phyloP scores from a whole-genome alignment of 2,329 filamentous ascomycete species.

The Fusarium circinatum region DNA sequence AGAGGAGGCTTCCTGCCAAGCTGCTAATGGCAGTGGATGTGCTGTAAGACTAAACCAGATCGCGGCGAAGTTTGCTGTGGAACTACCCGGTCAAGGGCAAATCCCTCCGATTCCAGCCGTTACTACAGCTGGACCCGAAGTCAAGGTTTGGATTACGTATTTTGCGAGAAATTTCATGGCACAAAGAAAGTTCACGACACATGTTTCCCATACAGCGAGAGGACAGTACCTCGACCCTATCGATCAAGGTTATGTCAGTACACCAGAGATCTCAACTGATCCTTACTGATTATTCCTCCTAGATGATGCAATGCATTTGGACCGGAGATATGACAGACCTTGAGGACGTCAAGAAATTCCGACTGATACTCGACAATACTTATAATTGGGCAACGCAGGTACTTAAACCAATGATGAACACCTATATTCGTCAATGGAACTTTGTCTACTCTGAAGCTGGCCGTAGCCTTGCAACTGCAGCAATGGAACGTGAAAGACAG shows the following conservation, averaged over 20 bases:
- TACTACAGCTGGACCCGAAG: constrained; percentile 23
- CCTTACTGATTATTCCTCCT: neutral
- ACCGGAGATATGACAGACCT: neutral
- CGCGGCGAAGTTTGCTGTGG: neutral
- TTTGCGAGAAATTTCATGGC: neutral
- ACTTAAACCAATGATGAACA: neutral
- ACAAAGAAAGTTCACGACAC: neutral
- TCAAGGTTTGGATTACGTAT: constrained; percentile 36
- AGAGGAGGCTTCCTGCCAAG: constrained; percentile 16
- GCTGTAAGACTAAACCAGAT: constrained; percentile 22
- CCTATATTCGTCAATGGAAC: neutral
- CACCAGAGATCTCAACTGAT: too few species aligned
- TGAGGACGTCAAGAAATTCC: neutral
- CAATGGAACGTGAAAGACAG: neutral
- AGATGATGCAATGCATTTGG: neutral
- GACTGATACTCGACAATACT: neutral
- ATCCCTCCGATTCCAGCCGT: constrained; percentile 23
- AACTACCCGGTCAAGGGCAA: neutral
- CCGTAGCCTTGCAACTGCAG: neutral
- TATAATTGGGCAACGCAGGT: neutral
- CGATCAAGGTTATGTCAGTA: too few species aligned
- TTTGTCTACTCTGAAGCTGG: neutral
- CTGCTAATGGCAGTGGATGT: constrained; percentile 22
- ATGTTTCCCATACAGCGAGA: too few species aligned
- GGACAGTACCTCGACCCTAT: too few species aligned